Conservation (phyloP, 2,329 filamentous ascomycete species). For the Clathrospora elynae region DNA sequence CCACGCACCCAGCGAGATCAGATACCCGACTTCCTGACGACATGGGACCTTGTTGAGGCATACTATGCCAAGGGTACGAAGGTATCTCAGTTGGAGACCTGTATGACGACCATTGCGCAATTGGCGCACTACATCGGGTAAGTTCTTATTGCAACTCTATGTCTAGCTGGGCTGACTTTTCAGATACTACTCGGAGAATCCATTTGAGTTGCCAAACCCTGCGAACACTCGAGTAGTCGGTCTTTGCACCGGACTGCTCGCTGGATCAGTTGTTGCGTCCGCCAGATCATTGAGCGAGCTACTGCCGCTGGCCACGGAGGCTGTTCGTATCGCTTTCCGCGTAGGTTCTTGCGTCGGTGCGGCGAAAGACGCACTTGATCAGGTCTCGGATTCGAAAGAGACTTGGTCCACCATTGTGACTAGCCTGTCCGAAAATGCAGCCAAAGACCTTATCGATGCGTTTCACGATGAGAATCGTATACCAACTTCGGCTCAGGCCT, state of each 20-base stretch:
- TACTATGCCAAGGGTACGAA: constrained; percentile 64
- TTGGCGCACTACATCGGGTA: constrained; percentile 72
- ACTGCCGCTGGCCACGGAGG: constrained; percentile 66
- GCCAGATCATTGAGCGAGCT: constrained; percentile 66
- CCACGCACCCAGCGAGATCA: constrained; percentile 61
- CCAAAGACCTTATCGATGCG: constrained; percentile 57
- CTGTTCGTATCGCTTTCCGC: constrained; percentile 69
- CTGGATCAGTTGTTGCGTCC: constrained; percentile 69
- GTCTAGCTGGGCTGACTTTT: constrained; percentile 34
- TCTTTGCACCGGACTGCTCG: constrained; percentile 71
- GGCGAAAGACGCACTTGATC: constrained; percentile 55
- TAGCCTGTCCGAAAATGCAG: constrained; percentile 59
- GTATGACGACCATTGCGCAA: constrained; percentile 67
- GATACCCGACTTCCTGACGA: constrained; percentile 66
- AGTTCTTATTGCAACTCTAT: constrained; percentile 33
- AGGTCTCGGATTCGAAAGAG: constrained; percentile 60
- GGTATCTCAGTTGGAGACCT: constrained; percentile 67
- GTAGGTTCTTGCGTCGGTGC: constrained; percentile 57
- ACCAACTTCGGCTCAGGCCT: constrained; percentile 57
- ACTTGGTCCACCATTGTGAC: constrained; percentile 71
- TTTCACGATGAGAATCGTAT: constrained; percentile 64
- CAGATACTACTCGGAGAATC: constrained; percentile 58
- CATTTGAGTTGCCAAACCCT: constrained; percentile 57
- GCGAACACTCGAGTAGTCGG: constrained; percentile 63
- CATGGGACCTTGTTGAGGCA: constrained; percentile 68